These are phyloP conservation scores for Starmerella cellae DNA, from an alignment of 805 yeast species.

Conservation along the genomic window DNA sequence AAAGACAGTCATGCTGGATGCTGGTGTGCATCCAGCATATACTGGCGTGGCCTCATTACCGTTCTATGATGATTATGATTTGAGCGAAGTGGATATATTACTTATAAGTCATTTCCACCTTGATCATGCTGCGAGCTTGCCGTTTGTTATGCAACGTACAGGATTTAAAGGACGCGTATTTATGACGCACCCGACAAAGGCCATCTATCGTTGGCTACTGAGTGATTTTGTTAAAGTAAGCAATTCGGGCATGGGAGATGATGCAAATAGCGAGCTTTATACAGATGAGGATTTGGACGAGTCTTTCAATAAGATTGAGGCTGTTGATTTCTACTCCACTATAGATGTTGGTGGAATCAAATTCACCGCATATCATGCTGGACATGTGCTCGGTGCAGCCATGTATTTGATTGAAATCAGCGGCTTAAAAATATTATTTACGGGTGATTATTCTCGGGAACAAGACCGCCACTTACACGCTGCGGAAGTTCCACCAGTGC, in stretches of 20 bases:
- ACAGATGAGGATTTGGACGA: conserved; percentile 81
- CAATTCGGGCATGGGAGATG: conserved; percentile 26
- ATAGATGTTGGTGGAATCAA: conserved; percentile 86
- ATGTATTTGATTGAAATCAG: conserved; percentile 94
- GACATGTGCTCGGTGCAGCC: conserved; percentile 98
- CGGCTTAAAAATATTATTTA: conserved; percentile 73
- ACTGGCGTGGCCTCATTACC: conserved; percentile 85
- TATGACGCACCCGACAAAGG: conserved; percentile 99
- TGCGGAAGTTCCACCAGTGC: conserved; percentile 74
- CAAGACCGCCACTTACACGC: conserved; percentile 88
- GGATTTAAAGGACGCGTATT: conserved; percentile 88
- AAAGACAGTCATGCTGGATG: conserved; percentile 91
- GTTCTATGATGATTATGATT: conserved; percentile 87
- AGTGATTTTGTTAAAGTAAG: conserved; percentile 92
- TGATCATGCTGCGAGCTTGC: conserved; percentile 96
- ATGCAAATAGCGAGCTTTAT: conserved; percentile 38
- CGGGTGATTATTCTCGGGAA: conserved; percentile 96
- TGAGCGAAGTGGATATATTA: conserved; percentile 71
- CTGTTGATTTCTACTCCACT: conserved; percentile 91
- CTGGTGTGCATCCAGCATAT: conserved; percentile 95
- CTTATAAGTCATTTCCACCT: conserved; percentile 90
- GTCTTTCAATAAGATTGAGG: conserved; percentile 81
- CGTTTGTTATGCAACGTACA: conserved; percentile 96
- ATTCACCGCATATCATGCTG: conserved; percentile 97
- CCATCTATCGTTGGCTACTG: conserved; percentile 88